These are phyloP conservation scores for Torrubiella hemipterigena DNA, from an alignment of 2,329 filamentous ascomycete genomes.

Conservation along the genomic window DNA sequence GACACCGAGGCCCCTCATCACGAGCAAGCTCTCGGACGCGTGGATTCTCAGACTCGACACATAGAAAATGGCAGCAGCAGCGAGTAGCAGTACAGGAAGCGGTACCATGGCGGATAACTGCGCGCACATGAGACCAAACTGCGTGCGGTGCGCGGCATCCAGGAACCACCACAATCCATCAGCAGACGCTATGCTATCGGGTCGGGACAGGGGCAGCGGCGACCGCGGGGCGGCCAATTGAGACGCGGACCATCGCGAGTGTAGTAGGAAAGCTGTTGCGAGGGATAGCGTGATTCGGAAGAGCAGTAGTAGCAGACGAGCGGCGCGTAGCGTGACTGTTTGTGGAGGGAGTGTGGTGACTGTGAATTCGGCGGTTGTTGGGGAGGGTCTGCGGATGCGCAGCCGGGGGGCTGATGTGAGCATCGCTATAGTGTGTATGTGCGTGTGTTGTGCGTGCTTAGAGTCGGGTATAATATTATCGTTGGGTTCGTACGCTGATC, in stretches of 20 bases:
- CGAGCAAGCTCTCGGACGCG: conserved; percentile 71
- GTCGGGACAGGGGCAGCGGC: conserved; percentile 8
- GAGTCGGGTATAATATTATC: too few relatives aligned
- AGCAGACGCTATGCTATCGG: conserved; percentile 9
- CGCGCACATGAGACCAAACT: conserved; percentile 18
- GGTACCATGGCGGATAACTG: conserved; percentile 22
- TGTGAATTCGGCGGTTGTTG: conserved; percentile 85
- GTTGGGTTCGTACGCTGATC: too few relatives aligned
- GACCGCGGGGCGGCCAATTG: conserved; percentile 13
- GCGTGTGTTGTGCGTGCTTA: neutral
- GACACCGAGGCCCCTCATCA: conserved; percentile 79
- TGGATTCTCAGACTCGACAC: conserved; percentile 33
- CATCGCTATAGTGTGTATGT: conserved; percentile 31
- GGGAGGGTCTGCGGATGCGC: conserved; percentile 56
- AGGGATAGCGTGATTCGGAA: conserved; percentile 30
- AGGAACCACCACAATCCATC: conserved; percentile 15
- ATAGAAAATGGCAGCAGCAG: conserved; percentile 26
- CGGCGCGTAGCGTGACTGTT: conserved; percentile 33
- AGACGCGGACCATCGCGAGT: conserved; percentile 31
- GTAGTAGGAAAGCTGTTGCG: conserved; percentile 33
- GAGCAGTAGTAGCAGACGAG: conserved; percentile 30
- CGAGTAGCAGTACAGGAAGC: conserved; percentile 25
- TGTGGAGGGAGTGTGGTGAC: conserved; percentile 64
- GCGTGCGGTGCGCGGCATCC: conserved; percentile 15
- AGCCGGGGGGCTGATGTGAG: conserved; percentile 49